phyloP scores from a whole-genome alignment of 1,139 yeast species.

The Kodamaea sp. region DNA sequence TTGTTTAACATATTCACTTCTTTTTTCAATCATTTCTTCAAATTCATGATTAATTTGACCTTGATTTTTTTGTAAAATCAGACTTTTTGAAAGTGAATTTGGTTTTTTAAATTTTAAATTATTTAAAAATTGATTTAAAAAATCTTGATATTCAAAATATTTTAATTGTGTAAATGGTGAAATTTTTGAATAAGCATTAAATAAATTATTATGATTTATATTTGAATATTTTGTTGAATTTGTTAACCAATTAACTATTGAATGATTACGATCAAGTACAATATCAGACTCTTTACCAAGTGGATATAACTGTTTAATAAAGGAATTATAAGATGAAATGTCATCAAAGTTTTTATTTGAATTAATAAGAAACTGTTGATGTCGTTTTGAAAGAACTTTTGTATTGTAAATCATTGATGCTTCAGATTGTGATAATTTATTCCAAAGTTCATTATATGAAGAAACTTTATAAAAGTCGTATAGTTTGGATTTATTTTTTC shows the following conservation, averaged over 20 bases:
- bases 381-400: constrained; percentile 3
- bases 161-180: constrained; percentile 36
- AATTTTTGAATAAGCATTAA: constrained; percentile 23
- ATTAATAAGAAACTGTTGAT: background rate
- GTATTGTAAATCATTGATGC: constrained; percentile 5
- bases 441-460: constrained; percentile 1
- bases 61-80: constrained; percentile 5
- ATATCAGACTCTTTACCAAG: constrained; percentile 3
- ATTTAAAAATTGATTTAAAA: constrained; percentile 27
- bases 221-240: constrained; percentile 5
- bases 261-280: constrained; percentile 1
- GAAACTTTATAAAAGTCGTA: too few relatives aligned
- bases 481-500: too few relatives aligned
- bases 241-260: constrained; percentile 8
- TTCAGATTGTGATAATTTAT: constrained; percentile 3
- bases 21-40: constrained; percentile 17
- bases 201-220: constrained; percentile 28
- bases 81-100: constrained; percentile 16
- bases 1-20: constrained; percentile 20
- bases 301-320: constrained; percentile 38
- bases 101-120: constrained; percentile 23
- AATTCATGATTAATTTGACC: constrained; percentile 8
- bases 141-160: constrained; percentile 35
- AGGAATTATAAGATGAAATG: constrained; percentile 17
- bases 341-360: constrained; percentile 3